Conservation (phyloP, 1,139 yeast species). For the Barnettozyma hawaiiensis region DNA sequence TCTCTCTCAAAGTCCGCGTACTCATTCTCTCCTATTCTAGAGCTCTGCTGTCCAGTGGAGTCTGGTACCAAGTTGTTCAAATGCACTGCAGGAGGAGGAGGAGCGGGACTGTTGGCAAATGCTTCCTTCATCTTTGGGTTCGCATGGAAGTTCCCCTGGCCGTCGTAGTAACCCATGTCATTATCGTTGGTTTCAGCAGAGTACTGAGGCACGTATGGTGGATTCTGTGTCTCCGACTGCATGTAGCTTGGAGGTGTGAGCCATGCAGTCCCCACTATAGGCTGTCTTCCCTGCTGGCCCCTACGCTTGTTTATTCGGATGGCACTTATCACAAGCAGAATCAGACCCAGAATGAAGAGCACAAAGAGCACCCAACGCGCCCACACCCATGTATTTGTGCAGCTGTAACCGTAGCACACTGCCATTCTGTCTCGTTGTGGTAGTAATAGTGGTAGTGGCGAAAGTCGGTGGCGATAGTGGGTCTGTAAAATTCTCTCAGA, state of each 20-base stretch:
- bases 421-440: slow-evolving; percentile 3
- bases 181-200: slow-evolving; percentile 58
- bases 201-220: slow-evolving; percentile 57
- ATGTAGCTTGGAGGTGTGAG: slow-evolving; percentile 85
- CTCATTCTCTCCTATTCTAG: slow-evolving; percentile 11
- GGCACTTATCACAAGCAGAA: slow-evolving; percentile 46
- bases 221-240: slow-evolving; percentile 45
- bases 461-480: too few species aligned
- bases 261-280: slow-evolving; percentile 84
- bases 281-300: slow-evolving; percentile 54
- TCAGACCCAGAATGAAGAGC: slow-evolving; percentile 39
- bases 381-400: slow-evolving; percentile 22
- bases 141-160: slow-evolving; percentile 49
- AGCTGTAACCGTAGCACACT: slow-evolving; percentile 20
- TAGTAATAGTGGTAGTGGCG: too few species aligned
- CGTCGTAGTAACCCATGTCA: slow-evolving; percentile 81
- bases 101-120: slow-evolving; percentile 6
- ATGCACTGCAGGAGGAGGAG: too few species aligned
- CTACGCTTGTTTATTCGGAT: slow-evolving; percentile 58
- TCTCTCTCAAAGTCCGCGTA: slow-evolving; percentile 18
- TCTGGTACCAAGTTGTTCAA: slow-evolving; percentile 22
- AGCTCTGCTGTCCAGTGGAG: slow-evolving; percentile 18
- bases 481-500: too few species aligned
- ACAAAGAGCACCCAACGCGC: slow-evolving; percentile 47
- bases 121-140: slow-evolving; percentile 21